A percentile compares a stretch with the other conserved stretches of the same genome.
Conservation (phyloP, 1,139 yeast species). For the Magnusiomyces tetraspermus region DNA sequence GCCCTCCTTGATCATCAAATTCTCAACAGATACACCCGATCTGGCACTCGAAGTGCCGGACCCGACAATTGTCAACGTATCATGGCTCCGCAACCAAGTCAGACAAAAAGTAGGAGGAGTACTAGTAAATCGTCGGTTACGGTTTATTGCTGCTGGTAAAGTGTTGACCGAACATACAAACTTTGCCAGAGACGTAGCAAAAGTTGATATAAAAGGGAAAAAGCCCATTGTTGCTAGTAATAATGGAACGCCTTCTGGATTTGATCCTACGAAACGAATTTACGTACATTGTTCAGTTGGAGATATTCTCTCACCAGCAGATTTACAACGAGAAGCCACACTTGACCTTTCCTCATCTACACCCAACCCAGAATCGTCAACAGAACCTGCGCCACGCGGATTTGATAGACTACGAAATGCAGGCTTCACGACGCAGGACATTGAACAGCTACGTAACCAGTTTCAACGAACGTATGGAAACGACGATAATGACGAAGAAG, state of each 20-base stretch:
- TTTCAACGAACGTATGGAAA: conserved; percentile 60
- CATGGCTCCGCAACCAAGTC: conserved; percentile 40
- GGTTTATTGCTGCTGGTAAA: conserved; percentile 67
- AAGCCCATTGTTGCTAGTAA: too few relatives aligned
- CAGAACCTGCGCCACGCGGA: conserved; percentile 72
- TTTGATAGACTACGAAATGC: conserved; percentile 75
- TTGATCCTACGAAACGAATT: conserved; percentile 25
- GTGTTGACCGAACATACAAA: conserved; percentile 54
- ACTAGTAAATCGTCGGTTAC: conserved; percentile 41
- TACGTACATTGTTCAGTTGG: conserved; percentile 81
- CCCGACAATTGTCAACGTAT: conserved; percentile 34
- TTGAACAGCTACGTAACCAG: conserved; percentile 61
- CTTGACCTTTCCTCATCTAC: conserved; percentile 40
- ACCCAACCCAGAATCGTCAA: conserved; percentile 37
- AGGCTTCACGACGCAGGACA: conserved; percentile 73
- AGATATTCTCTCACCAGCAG: conserved; percentile 50
- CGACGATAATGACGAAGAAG: conserved; percentile 24
- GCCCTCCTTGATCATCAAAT: conserved; percentile 38
- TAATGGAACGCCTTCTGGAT: too few relatives aligned
- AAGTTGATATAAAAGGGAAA: conserved; percentile 21
- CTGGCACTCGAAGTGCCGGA: conserved; percentile 36
- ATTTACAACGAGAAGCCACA: conserved; percentile 53
- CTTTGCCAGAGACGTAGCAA: conserved; percentile 43
- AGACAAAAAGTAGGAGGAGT: conserved; percentile 29
- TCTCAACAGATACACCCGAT: conserved; percentile 41